Percentiles rank a stretch among this genome's conserved stretches.
Conservation (phyloP, 345 rosid genomes). For the Firmiana major region DNA sequence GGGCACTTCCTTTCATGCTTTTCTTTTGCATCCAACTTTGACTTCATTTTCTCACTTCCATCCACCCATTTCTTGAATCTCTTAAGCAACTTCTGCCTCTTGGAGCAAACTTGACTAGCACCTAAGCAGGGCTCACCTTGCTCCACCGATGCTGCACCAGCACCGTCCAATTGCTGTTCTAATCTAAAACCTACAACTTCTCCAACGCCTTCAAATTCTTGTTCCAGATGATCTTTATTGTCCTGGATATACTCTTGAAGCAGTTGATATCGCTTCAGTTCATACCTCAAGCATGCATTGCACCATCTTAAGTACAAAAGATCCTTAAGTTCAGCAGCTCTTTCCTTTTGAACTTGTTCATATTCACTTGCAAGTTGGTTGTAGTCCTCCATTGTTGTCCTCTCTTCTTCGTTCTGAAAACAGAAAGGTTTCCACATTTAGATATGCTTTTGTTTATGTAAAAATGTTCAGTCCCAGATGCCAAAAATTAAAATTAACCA, state of each 20-base stretch:
- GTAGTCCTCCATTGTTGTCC: constrained; percentile 35
- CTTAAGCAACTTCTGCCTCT: constrained; percentile 47
- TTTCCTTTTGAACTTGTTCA: constrained; percentile 41
- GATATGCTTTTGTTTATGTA: background rate
- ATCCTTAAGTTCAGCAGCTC: constrained; percentile 46
- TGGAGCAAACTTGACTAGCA: constrained; percentile 27
- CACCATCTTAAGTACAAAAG: constrained; percentile 59
- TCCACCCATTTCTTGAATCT: constrained; percentile 73
- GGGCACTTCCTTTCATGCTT: constrained; percentile 35
- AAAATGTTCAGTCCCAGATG: background rate
- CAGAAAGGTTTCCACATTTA: background rate
- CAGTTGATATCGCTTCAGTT: constrained; percentile 36
- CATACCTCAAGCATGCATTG: constrained; percentile 71
- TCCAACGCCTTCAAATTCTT: constrained; percentile 24
- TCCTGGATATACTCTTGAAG: constrained; percentile 26
- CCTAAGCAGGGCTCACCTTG: constrained; percentile 5
- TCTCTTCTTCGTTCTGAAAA: constrained; percentile 37
- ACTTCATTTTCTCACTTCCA: constrained; percentile 43
- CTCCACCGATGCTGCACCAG: constrained; percentile 18
- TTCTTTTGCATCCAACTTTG: constrained; percentile 35
- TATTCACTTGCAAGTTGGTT: constrained; percentile 36
- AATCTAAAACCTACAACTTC: constrained; percentile 17
- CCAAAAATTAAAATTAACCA: background rate
- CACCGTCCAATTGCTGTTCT: constrained; percentile 25
- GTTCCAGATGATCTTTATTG: constrained; percentile 19